A percentile compares a stretch with the other conserved stretches of the same genome.
Conservation (phyloP, 73 alveolate species). For the Symbiodinium pilosum region DNA sequence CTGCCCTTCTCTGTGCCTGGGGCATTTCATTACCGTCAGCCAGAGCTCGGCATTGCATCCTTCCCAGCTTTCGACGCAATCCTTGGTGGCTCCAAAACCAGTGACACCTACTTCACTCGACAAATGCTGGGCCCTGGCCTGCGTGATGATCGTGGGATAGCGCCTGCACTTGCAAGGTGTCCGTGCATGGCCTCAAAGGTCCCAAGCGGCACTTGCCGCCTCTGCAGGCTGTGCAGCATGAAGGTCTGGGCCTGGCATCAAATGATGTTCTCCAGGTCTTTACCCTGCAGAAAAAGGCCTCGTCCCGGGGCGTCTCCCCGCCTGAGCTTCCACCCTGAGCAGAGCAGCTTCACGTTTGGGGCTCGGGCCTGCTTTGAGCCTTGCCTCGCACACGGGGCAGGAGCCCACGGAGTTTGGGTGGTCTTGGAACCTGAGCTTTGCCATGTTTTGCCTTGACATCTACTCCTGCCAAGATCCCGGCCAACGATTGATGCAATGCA, state of each 20-base stretch:
- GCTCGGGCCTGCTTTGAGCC: too few species aligned
- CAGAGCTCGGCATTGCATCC: slow-evolving; percentile 94
- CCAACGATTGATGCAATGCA: slow-evolving; percentile 90
- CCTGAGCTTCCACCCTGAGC: background rate
- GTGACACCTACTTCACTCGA: too few species aligned
- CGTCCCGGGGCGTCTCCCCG: background rate
- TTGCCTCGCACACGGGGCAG: slow-evolving; percentile 86
- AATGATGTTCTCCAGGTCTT: too few species aligned
- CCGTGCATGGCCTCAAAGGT: background rate
- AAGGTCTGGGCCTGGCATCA: slow-evolving; percentile 56
- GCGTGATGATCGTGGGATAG: background rate
- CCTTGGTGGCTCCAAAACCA: background rate
- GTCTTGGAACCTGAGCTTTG: slow-evolving; percentile 34
- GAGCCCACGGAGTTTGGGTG: slow-evolving; percentile 64
- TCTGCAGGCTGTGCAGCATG: slow-evolving; percentile 75
- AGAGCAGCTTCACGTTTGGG: background rate
- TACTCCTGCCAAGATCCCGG: background rate
- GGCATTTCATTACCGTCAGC: slow-evolving; percentile 70
- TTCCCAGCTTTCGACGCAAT: slow-evolving; percentile 79
- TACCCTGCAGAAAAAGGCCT: background rate
- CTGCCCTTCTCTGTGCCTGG: background rate
- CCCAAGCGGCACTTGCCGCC: slow-evolving; percentile 31
- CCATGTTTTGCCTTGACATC: background rate
- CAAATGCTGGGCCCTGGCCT: too few species aligned
- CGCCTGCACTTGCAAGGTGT: background rate